Conservation (phyloP, 768 basidiomycete genomes). For the Lentinus brumalis region DNA sequence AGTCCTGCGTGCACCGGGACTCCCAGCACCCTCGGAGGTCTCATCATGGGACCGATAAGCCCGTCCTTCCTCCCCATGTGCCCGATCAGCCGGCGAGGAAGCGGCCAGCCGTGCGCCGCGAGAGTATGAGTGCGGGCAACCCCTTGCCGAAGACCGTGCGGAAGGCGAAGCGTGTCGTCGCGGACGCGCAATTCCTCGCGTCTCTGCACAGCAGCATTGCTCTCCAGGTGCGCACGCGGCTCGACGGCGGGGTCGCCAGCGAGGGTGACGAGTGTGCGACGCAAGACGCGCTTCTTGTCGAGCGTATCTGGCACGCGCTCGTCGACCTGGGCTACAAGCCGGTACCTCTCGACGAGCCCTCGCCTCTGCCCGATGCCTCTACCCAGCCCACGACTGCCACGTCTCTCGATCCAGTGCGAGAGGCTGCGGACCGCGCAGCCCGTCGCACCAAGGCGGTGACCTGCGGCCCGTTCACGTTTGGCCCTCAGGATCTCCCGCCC, state of each 20-base stretch:
- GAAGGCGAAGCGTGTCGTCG: constrained; percentile 26
- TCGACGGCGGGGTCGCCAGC: background rate
- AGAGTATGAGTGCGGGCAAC: constrained; percentile 21
- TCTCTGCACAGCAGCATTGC: constrained; percentile 39
- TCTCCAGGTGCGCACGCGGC: constrained; percentile 20
- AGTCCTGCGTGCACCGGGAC: constrained; percentile 30
- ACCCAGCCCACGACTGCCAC: background rate
- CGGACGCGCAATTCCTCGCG: constrained; percentile 40
- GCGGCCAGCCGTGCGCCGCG: constrained; percentile 4
- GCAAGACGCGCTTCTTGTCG: constrained; percentile 37
- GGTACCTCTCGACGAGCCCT: constrained; percentile 5
- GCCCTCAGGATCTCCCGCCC: constrained; percentile 7
- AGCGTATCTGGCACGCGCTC: constrained; percentile 35
- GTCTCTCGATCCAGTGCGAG: background rate
- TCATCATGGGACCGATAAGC: background rate
- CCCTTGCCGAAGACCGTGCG: constrained; percentile 32
- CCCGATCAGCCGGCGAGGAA: background rate
- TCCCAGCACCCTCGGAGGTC: constrained; percentile 1
- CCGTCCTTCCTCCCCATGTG: background rate
- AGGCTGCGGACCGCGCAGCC: constrained; percentile 14
- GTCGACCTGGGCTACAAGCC: constrained; percentile 34
- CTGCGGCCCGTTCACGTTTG: background rate
- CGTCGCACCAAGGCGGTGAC: constrained; percentile 9
- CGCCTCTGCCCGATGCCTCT: background rate
- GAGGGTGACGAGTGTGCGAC: constrained; percentile 23